Base-by-base conservation (phyloP, 495 filamentous ascomycete species). In the Hyphodiscus hymeniophilus region DNA sequence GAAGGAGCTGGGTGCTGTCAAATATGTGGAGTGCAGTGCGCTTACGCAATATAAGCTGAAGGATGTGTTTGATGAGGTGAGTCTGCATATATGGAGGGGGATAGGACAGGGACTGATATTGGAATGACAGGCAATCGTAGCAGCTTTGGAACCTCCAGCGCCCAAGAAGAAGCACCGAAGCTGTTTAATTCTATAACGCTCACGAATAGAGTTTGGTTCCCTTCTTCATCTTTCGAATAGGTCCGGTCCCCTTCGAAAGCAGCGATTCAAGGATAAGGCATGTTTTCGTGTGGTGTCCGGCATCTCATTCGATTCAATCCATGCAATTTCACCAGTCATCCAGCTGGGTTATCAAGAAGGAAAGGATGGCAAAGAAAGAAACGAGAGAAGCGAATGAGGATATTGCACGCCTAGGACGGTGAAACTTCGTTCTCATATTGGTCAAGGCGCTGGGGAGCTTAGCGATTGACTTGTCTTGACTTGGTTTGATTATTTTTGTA, bases 51-150 rank as follows among this genome's bases (percentile, higher is more conserved):
- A 90, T 68, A 95, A 95, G 69, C 72, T 98, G 45, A 98, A 98
- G 75, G 94, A 98, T 63, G 92, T 98, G 22, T 98, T 98, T 66
- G 92, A 98, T 57, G 92, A 98, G 87, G 91, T 95, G 76, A 39
- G 24, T 47, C 34, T 24, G 15, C 39, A 15, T 12, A 36, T 18
- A n/a, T 4, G 34, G 13, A 36, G 34, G 13, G 34, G 15, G 17
- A 36, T 15, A 6, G 34, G 34, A 36, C 6, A n/a, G n/a, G 40
- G 20, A 38, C 26, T 24, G 39, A 36, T 36, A 36, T 11, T 33
- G 17, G 15, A 15, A 26, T 8, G 42, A 21, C 45, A 94, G 87
- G 88, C 88, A 16, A 94, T 94, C 57, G 88, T 94, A 42, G 88
- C 88, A 44, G 87, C 87, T 2, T 75, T 94, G 34, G 87, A 94